A percentile compares a stretch with the other conserved stretches of the same genome.
These are phyloP conservation scores for Aureobasidium sp. DNA, from an alignment of 2,329 filamentous ascomycete species.

Conservation along the genomic window DNA sequence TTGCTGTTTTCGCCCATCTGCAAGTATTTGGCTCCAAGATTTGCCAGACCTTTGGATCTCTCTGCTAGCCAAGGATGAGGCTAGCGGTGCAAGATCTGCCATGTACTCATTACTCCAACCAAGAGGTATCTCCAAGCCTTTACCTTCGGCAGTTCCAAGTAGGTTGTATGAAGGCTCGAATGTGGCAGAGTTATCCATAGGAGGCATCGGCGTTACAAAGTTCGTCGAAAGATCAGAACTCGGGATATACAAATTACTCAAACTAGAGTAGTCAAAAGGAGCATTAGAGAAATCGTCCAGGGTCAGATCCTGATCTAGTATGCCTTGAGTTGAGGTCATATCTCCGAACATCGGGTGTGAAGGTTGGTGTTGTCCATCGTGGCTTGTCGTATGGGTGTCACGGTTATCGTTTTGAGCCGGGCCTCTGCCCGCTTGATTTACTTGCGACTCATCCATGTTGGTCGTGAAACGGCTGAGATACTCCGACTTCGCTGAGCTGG, in stretches of 20 bases:
- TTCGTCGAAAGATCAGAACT: background rate
- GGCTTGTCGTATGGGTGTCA: background rate
- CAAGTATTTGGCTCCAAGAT: slow-evolving; percentile 4
- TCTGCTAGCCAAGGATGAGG: background rate
- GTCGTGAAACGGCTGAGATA: background rate
- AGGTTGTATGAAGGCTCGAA: background rate
- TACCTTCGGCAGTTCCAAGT: background rate
- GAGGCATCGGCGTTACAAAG: background rate
- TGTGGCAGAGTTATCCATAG: background rate
- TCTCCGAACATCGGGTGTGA: background rate
- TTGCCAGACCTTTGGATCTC: background rate
- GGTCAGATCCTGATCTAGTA: background rate
- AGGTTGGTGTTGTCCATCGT: background rate
- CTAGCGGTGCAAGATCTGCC: background rate
- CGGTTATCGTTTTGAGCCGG: background rate
- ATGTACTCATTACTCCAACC: background rate
- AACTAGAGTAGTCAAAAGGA: background rate
- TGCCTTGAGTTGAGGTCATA: background rate
- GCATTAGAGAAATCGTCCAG: background rate
- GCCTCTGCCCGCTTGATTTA: background rate
- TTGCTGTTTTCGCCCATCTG: background rate
- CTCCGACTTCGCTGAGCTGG: background rate
- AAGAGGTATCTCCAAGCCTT: background rate
- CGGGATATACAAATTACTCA: background rate
- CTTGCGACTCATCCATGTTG: background rate